These are phyloP conservation scores for Nakazawaea holstii DNA, from an alignment of 805 yeast genomes.

Conservation along the genomic window DNA sequence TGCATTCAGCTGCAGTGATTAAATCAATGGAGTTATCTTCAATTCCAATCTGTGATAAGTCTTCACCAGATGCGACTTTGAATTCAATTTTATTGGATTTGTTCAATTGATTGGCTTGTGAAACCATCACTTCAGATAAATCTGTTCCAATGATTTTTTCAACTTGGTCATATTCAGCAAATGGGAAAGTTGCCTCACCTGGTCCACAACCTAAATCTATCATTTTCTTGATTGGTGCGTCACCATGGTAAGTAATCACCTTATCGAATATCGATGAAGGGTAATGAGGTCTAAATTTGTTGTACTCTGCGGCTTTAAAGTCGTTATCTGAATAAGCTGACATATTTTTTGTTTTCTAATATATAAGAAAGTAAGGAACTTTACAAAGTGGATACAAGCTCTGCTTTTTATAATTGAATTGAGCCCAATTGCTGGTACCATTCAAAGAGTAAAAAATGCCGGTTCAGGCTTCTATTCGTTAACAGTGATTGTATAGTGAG, in stretches of 20 bases:
- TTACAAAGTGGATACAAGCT: too few species aligned
- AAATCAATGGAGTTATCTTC: conserved; percentile 43
- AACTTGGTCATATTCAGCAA: conserved; percentile 33
- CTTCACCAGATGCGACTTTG: conserved; percentile 21
- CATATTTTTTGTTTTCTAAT: conserved; percentile 31
- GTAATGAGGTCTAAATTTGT: conserved; percentile 61
- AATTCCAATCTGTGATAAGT: conserved; percentile 16
- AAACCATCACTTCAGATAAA: conserved; percentile 51
- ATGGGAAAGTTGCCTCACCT: conserved; percentile 62
- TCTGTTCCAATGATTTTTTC: conserved; percentile 59
- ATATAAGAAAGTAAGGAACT: background rate
- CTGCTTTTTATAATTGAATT: too few species aligned
- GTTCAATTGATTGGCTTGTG: conserved; percentile 28
- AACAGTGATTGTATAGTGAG: too few species aligned
- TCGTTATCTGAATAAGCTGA: conserved; percentile 51
- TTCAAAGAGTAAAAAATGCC: background rate
- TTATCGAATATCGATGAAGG: conserved; percentile 43
- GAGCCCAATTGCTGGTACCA: background rate
- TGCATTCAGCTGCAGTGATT: conserved; percentile 71
- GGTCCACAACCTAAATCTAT: conserved; percentile 81
- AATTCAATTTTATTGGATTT: conserved; percentile 15
- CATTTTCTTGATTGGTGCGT: conserved; percentile 26
- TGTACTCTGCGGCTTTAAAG: conserved; percentile 51
- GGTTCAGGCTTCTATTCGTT: too few species aligned
- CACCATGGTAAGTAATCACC: conserved; percentile 36